Evolutionary conservation across 805 yeast species (phyloP), one percentile per base, ranked within the genome.

Genomic region (Candida germanica): DNA sequence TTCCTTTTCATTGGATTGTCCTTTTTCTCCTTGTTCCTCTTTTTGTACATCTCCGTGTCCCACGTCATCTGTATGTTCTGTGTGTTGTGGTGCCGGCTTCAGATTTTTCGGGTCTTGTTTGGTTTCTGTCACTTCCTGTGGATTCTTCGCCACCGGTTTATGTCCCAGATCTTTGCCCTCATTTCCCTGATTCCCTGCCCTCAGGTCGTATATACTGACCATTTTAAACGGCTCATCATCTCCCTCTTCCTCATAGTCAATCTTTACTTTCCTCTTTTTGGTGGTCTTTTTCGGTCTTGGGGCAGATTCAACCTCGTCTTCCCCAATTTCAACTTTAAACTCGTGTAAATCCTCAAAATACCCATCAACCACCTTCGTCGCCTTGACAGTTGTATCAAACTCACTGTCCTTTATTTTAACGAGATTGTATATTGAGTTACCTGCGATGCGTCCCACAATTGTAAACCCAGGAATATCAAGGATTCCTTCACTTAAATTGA

Each of bases 381-480:
- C 23, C 2, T 47, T 49, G 11, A 83, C 65, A 4, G 54, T 66
- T 6, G 58, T 66, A 15, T 56, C 61, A 28, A 69, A 36, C 43
- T 77, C 83, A 10, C 71, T 62, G 26, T 72, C 74, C 3, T 65
- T 53, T 4, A 82, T 77, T 31, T 64, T 62, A 23, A 72, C 53
- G 10, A 78, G 71, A 20, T 64, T 73, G 57, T 67, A 83, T 4
- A 77, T 65, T 0, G 80, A 62, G 22, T 75, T 75, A 3, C 77
- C 85, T 2, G 70, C 69, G 10, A 81, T 61, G 40, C 74, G 71
- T 2, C 89, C 91, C 45, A 82, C 66, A 15, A 78, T 47, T 10
- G 78, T 66, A 43, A 42, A 40, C 9, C 35, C 61, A 19, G 65
- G 57, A 4, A 29, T 23, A 5, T 14, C 29, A 8, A 35, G 7